These are phyloP conservation scores for Cytospora chrysosperma DNA, from an alignment of 2,329 filamentous ascomycete species.

Conservation along the genomic window DNA sequence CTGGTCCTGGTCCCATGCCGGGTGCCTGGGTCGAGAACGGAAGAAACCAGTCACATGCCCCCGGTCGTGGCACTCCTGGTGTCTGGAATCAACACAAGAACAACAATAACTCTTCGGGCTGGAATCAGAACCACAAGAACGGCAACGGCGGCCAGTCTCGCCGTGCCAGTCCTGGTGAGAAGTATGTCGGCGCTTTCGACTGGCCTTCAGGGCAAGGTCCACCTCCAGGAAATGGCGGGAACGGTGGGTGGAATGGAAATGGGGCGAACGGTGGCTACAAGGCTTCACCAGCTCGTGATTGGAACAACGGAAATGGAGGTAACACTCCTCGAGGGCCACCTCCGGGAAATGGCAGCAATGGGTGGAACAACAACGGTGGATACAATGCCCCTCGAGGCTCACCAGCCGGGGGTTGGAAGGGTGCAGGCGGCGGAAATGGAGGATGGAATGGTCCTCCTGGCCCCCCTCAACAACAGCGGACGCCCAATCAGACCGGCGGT, in stretches of 20 bases:
- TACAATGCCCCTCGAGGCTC: not conserved
- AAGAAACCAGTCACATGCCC: not conserved
- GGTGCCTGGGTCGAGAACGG: conserved; percentile 9
- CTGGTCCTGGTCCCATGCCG: not conserved
- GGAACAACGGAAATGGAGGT: not conserved
- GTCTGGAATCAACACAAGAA: not conserved
- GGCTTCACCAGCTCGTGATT: not conserved
- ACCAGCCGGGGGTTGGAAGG: not conserved
- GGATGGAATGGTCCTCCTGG: not conserved
- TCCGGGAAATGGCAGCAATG: too few relatives aligned
- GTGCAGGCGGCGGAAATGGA: not conserved
- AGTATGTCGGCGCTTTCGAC: conserved; percentile 4
- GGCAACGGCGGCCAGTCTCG: not conserved
- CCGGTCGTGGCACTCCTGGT: not conserved
- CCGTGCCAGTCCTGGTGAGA: not conserved
- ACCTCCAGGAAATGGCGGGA: not conserved
- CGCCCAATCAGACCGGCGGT: not conserved
- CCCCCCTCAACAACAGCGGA: not conserved
- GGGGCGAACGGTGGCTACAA: not conserved
- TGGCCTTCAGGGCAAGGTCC: conserved; percentile 6
- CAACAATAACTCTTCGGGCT: not conserved
- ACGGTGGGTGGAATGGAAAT: not conserved
- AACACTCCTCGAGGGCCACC: not conserved
- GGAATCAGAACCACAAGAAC: not conserved
- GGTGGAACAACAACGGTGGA: not conserved